phyloP scores from a whole-genome alignment of 176 grass and related monocot genomes.

The Melocanna baccifera region DNA sequence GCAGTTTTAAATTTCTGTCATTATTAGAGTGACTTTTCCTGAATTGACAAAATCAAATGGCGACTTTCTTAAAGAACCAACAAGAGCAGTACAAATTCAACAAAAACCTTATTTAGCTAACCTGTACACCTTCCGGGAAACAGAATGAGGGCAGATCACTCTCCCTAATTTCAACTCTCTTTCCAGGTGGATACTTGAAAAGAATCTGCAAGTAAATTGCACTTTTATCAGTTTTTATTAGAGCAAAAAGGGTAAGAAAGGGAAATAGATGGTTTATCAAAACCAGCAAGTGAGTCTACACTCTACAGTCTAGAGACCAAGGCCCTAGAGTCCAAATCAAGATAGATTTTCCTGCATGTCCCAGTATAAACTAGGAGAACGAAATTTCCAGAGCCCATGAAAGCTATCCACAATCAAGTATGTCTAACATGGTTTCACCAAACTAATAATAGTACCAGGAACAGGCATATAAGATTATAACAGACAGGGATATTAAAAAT shows the following conservation, averaged over 20 bases:
- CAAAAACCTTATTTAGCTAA: slow-evolving; percentile 35
- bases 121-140: slow-evolving; percentile 98
- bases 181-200: slow-evolving; percentile 95
- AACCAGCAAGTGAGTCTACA: background rate
- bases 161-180: slow-evolving; percentile 70
- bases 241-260: slow-evolving; percentile 11
- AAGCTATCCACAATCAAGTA: background rate
- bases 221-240: slow-evolving; percentile 16
- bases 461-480: slow-evolving; percentile 11
- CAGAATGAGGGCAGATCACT: slow-evolving; percentile 85
- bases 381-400: background rate
- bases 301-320: background rate
- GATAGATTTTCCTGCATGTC: background rate
- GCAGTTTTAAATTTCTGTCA: background rate
- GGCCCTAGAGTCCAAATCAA: slow-evolving; percentile 22
- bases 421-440: background rate
- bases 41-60: background rate
- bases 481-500: background rate
- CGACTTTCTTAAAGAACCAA: slow-evolving; percentile 25
- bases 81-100: slow-evolving; percentile 1
- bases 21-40: background rate
- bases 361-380: slow-evolving; percentile 2
- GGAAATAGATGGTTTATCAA: background rate
- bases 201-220: slow-evolving; percentile 69
- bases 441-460: background rate